Base-by-base conservation (phyloP, 177 flowering plant genomes). In the Telopea speciosissima region DNA sequence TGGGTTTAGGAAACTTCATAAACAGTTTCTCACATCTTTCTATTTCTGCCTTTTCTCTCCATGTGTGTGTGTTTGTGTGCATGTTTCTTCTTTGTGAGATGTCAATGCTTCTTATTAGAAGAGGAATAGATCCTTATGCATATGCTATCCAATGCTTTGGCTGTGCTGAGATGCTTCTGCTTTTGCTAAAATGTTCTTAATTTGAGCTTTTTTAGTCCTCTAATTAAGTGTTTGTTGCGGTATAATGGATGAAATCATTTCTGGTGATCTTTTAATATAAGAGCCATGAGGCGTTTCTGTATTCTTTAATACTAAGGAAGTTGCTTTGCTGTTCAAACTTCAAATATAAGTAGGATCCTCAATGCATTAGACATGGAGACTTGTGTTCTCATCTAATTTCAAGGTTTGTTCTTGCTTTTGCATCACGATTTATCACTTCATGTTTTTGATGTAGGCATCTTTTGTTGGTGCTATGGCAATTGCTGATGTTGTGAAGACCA, bases 391-490 rank as follows among this genome's bases (percentile, higher is more conserved):
- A 36, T 36, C 22, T 58, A 3, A 58, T 19, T 16, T 58, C 23
- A 58, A n/a, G 22, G 61, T 19, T 58, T 58, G 6, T 19, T 5
- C 24, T 7, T 58, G 22, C 24, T 19, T 58, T n/a, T 7, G 22
- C 23, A 6, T 58, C 8, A 3, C n/a, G 61, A 19, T 2, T 58
- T n/a, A 0, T n/a, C 23, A 58, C 22, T 19, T 58, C 23, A 17
- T 7, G 19, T 19, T 8, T 24, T 65, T 63, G 16, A 40, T 64
- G 24, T 72, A 92, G 99, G 86, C 97, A 21, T 89, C 95, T 22
- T 93, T 93, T 81, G 70, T 95, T 79, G 99, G 98, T 67, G 99
- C 97, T 0, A 86, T 93, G 96, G 98, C 99, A 8, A 90, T 95
- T 79, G 93, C 96, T 67, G 99, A 95, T 78, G 77, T 95, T 85